These are phyloP conservation scores for Berkeleyomyces rouxiae DNA, from an alignment of 2,329 filamentous ascomycete species.

Conservation along the genomic window DNA sequence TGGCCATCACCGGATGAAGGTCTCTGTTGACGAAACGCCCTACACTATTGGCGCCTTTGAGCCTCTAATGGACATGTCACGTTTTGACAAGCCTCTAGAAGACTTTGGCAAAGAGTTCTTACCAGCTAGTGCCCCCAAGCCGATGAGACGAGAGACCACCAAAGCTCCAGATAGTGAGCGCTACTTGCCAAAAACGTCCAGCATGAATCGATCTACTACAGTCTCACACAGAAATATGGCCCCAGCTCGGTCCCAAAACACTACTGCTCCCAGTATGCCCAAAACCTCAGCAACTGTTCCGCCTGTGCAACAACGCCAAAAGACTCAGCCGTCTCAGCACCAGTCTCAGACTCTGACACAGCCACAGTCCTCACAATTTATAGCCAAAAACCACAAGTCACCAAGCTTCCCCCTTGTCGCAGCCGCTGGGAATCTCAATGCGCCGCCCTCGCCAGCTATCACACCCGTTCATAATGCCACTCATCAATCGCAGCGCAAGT, in stretches of 20 bases:
- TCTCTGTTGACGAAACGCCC: constrained; percentile 32
- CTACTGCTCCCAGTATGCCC: background rate
- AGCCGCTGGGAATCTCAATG: constrained; percentile 6
- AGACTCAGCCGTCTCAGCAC: background rate
- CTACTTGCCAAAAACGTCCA: background rate
- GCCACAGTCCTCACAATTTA: background rate
- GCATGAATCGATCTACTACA: constrained; percentile 1
- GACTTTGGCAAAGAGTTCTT: constrained; percentile 31
- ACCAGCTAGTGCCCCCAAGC: constrained; percentile 9
- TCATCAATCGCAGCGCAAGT: background rate
- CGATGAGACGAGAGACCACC: constrained; percentile 4
- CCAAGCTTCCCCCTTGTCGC: constrained; percentile 7
- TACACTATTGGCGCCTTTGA: constrained; percentile 52
- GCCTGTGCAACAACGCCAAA: background rate
- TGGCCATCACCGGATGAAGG: constrained; percentile 22
- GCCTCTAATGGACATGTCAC: constrained; percentile 47
- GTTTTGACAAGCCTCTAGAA: constrained; percentile 37
- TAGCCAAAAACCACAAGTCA: background rate
- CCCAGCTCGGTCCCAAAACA: constrained; percentile 10
- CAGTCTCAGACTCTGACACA: background rate
- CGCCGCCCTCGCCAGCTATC: background rate
- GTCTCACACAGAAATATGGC: constrained; percentile 4
- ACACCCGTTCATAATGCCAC: background rate
- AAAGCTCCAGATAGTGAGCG: constrained; percentile 7
- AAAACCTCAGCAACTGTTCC: background rate